Base-by-base conservation (phyloP, 2,329 filamentous ascomycete species). In the Colletotrichum truncatum region DNA sequence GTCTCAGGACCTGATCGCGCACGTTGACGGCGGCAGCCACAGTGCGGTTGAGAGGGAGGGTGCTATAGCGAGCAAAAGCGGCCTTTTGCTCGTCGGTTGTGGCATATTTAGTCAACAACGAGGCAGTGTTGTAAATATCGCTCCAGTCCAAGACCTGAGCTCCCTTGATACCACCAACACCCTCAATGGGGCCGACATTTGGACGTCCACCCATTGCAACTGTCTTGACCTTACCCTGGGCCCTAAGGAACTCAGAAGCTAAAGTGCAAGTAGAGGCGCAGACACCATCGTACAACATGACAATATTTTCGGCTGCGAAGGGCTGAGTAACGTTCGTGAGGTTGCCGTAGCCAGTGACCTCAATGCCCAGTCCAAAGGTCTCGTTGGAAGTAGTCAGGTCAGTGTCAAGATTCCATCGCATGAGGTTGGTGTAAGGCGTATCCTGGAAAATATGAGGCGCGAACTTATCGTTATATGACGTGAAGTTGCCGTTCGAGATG, bases 241-340 rank as follows among this genome's bases (percentile, higher is more conserved):
- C 74, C 23, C 81, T 81, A 69, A 89, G 76, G 69, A 88, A 80
- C 68, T 89, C 84, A 10, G 81, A 80, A 66, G 87, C 87, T 4
- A 87, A 77, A 4, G 85, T 82, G 75, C 87, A 89, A 3, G 86
- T 85, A 1, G 85, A 88, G 21, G 83, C 83, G 72, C 87, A 89
- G 69, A 84, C 81, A 32, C 86, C 87, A 70, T 89, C 87, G 54
- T 84, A 83, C n/a, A 89, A 78, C 16, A 89, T 74, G 39, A 89
- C 78, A 45, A 90, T 83, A 71, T 90, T 83, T 62, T 89, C 84
- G 3, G 86, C 77, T 1, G 77, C 79, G 72, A 90, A 90, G 2
- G 86, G 87, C 67, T 82, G 77, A 0, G 81, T 78, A 43, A 83
- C 78, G 70, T 84, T 82, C 16, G 77, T 71, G 12, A 80, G 79